These are phyloP conservation scores for Hordeum vulgare DNA, from an alignment of 176 grass and related monocot genomes.

Conservation along the genomic window DNA sequence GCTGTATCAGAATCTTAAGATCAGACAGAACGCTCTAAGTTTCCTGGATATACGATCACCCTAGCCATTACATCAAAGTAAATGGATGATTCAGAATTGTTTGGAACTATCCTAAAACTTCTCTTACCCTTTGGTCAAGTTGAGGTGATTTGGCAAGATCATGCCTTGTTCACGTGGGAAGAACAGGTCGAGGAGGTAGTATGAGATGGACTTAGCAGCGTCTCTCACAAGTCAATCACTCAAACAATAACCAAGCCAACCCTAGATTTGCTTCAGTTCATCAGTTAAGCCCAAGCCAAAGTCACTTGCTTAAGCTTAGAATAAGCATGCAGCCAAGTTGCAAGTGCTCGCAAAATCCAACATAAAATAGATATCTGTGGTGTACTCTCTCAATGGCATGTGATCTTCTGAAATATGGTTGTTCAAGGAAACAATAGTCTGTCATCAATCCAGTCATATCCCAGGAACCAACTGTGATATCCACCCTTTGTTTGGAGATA, in stretches of 20 bases:
- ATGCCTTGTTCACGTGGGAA: too few relatives aligned
- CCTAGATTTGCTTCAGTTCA: neutral
- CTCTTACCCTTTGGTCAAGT: too few relatives aligned
- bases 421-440: neutral
- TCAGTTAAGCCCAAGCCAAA: neutral
- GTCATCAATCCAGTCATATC: too few relatives aligned
- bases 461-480: neutral
- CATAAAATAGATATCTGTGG: neutral
- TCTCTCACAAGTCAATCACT: too few relatives aligned
- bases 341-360: neutral
- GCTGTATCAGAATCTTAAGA: neutral
- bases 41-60: too few relatives aligned
- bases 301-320: neutral
- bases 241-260: too few relatives aligned
- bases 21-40: neutral
- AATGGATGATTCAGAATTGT: too few relatives aligned
- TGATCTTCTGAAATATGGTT: neutral
- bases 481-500: neutral
- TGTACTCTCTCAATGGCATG: neutral
- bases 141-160: too few relatives aligned
- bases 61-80: too few relatives aligned
- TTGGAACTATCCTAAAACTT: too few relatives aligned
- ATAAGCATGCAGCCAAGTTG: neutral
- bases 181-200: too few relatives aligned
- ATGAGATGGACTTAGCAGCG: too few relatives aligned